phyloP scores from a whole-genome alignment of 1,139 yeast genomes.

The Hyphopichia burtonii region DNA sequence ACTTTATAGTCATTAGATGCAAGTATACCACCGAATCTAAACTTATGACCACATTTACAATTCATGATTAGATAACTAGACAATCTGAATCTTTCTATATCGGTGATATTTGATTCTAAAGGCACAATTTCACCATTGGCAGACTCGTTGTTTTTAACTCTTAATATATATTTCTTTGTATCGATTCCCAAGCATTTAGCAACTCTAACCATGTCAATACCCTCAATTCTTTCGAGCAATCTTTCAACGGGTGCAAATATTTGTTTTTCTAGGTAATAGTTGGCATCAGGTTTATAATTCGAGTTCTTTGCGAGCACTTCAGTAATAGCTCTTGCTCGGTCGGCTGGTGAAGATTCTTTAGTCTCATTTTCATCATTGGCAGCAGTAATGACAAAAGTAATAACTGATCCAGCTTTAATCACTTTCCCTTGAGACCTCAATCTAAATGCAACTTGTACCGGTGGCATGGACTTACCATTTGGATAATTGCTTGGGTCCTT shows the following conservation, averaged over 20 bases:
- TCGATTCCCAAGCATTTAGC: conserved; percentile 81
- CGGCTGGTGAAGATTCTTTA: conserved; percentile 54
- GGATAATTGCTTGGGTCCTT: conserved; percentile 76
- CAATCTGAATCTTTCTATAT: conserved; percentile 76
- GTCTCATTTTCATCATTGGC: conserved; percentile 16
- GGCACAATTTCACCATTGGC: conserved; percentile 60
- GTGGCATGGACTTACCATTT: conserved; percentile 83
- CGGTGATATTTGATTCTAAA: conserved; percentile 78
- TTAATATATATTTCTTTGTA: conserved; percentile 57
- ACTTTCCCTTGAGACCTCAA: conserved; percentile 78
- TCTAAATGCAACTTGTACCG: conserved; percentile 88
- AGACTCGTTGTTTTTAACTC: conserved; percentile 37
- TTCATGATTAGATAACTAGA: conserved; percentile 53
- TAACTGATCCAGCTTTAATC: conserved; percentile 85
- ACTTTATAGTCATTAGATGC: conserved; percentile 59
- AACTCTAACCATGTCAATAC: conserved; percentile 76
- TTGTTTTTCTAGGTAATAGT: conserved; percentile 83
- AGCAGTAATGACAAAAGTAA: conserved; percentile 76
- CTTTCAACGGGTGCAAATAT: conserved; percentile 90
- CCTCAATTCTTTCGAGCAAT: conserved; percentile 80
- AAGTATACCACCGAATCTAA: conserved; percentile 73
- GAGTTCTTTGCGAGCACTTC: conserved; percentile 60
- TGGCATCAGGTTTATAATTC: conserved; percentile 66
- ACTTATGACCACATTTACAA: conserved; percentile 64
- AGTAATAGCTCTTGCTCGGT: conserved; percentile 75